Base-by-base conservation (phyloP, 768 basidiomycete genomes). In the Boletus sp. region DNA sequence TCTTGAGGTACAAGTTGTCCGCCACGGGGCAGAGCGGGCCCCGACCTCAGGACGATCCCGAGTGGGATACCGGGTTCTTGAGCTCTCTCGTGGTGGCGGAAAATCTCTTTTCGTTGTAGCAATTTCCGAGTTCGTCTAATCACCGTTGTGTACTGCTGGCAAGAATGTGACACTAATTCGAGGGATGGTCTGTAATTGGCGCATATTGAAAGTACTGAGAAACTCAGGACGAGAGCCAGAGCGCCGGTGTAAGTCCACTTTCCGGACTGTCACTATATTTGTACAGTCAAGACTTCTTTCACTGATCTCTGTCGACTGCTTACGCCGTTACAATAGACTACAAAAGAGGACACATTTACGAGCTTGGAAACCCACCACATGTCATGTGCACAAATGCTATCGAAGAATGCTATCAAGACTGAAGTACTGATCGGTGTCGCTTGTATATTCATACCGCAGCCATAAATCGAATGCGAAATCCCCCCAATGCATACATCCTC, bases 31-130 rank as follows among this genome's bases (percentile, higher is more conserved):
- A 47, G 32, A 36, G 42, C 6, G 6, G 36, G 28, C 29, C 52
- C 15, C 36, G 50, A 15, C n/a, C 33, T 7, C 45, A 28, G 28
- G 63, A 58, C 8, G 69, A 70, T 18, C 57, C 36, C 5, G 68
- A 67, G 47, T 70, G 70, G 69, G 61, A 66, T 28, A 54, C 55
- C 5, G 61, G 47, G 7, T 70, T 72, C 50, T 55, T 70, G 56
- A 61, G 36, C 42, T 30, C 44, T 9, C 54, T 64, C 15, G 54
- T 40, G 3, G 46, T 54, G 33, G 39, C 56, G 17, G 36, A 47
- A 8, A 55, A 60, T 12, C 36, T 64, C n/a, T 68, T 68, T 24
- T 17, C 15, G 29, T 41, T 68, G 56, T 61, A 54, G 44, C 3
- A 5, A 17, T 30, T n/a, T 54, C 8, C 17, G 29, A 35, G 24